Evolutionary conservation across 495 filamentous ascomycete genomes (phyloP).

Genomic region (Talaromyces stipitatus): DNA sequence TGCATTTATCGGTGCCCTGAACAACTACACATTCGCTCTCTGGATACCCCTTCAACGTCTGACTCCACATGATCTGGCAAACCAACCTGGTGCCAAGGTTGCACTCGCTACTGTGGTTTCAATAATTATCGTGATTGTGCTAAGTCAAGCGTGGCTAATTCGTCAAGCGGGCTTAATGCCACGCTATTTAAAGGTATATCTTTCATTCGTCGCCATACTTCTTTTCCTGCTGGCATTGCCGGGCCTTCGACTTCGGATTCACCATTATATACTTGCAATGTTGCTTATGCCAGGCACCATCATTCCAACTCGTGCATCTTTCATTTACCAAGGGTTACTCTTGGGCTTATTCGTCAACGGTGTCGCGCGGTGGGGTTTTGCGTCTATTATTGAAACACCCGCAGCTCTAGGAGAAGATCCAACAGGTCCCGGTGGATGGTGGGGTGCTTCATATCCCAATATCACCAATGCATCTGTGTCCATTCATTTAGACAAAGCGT

Average conservation of each 20-base stretch:
- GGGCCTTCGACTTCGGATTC: constrained; percentile 79
- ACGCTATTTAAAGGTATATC: constrained; percentile 65
- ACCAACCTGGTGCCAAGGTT: constrained; percentile 68
- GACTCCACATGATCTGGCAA: constrained; percentile 64
- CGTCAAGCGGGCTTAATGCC: constrained; percentile 64
- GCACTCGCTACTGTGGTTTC: constrained; percentile 63
- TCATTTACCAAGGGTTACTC: constrained; percentile 82
- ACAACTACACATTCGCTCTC: constrained; percentile 73
- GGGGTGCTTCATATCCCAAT: constrained; percentile 60
- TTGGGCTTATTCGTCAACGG: constrained; percentile 90
- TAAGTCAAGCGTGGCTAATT: constrained; percentile 68
- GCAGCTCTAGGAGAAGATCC: constrained; percentile 47
- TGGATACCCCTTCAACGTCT: constrained; percentile 76
- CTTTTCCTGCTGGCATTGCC: constrained; percentile 64
- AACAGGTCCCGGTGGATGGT: constrained; percentile 38
- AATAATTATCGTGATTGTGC: constrained; percentile 47
- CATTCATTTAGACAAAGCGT: constrained; percentile 21
- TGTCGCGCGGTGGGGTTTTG: constrained; percentile 88
- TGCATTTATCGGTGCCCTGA: constrained; percentile 71
- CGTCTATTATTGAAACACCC: constrained; percentile 79
- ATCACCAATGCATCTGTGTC: constrained; percentile 45
- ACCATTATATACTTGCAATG: constrained; percentile 88
- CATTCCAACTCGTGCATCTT: constrained; percentile 68
- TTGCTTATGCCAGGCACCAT: constrained; percentile 78
- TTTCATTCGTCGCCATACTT: constrained; percentile 48